Percentiles rank a stretch among this genome's conserved stretches.
Conservation (phyloP, 139 green algal species). For the Bryopsis sp. region DNA sequence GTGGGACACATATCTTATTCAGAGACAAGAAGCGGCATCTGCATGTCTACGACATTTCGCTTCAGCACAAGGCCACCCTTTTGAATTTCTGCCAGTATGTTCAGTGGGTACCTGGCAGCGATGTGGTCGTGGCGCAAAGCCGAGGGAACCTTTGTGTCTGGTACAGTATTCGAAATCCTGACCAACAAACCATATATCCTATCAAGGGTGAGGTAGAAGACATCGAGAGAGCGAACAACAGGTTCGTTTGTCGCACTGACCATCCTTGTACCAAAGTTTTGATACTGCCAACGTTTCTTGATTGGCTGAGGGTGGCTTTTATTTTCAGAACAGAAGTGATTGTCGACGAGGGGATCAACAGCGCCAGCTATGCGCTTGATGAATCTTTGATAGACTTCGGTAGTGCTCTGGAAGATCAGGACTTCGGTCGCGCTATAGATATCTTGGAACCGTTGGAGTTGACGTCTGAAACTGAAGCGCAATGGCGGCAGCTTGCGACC, state of each 20-base stretch:
- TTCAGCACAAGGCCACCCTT: constrained; percentile 55
- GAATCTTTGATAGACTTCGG: constrained; percentile 60
- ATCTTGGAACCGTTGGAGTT: constrained; percentile 64
- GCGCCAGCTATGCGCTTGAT: constrained; percentile 59
- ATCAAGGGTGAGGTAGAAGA: constrained; percentile 42
- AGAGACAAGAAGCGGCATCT: constrained; percentile 71
- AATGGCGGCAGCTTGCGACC: constrained; percentile 58
- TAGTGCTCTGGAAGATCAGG: constrained; percentile 24
- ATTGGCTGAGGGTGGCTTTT: constrained; percentile 7
- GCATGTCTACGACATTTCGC: constrained; percentile 53
- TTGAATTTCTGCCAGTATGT: constrained; percentile 69
- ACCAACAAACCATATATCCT: constrained; percentile 22
- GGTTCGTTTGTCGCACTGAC: background rate
- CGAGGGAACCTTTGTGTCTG: constrained; percentile 69
- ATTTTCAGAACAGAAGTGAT: constrained; percentile 48
- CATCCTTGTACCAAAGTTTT: too few relatives aligned
- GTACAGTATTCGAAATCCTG: constrained; percentile 64
- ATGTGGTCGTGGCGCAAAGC: constrained; percentile 74
- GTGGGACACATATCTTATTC: constrained; percentile 74
- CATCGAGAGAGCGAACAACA: constrained; percentile 38
- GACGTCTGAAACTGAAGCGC: constrained; percentile 63
- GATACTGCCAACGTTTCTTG: constrained; percentile 2
- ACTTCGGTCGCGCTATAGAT: constrained; percentile 34
- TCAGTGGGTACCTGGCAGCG: constrained; percentile 69
- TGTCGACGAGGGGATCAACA: constrained; percentile 61